These are phyloP conservation scores for Pestalotiopsis sp. DNA, from an alignment of 2,329 filamentous ascomycete species.

Conservation along the genomic window DNA sequence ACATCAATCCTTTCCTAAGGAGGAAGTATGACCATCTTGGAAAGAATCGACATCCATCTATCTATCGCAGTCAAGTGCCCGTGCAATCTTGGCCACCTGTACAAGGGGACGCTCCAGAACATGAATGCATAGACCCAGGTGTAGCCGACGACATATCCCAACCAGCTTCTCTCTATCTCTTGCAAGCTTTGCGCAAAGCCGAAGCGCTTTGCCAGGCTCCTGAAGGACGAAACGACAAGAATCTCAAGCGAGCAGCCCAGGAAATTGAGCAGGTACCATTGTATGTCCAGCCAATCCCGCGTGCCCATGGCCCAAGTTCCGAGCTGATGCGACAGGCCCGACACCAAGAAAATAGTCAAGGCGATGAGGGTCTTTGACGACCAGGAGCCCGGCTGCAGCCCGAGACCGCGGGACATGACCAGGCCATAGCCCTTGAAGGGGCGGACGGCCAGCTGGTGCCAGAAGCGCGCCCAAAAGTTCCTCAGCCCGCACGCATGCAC, in stretches of 20 bases:
- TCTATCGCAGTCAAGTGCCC: neutral
- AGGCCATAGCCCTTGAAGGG: conserved; percentile 3
- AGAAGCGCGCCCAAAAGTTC: conserved; percentile 15
- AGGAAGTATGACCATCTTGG: conserved; percentile 4
- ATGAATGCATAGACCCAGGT: conserved; percentile 18
- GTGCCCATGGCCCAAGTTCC: conserved; percentile 15
- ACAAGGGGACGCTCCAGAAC: conserved; percentile 18
- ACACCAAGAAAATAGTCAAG: conserved; percentile 17
- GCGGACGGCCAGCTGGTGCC: conserved; percentile 7
- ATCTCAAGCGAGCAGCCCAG: conserved; percentile 12
- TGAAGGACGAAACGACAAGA: neutral
- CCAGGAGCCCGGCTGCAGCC: neutral
- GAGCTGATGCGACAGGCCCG: conserved; percentile 14
- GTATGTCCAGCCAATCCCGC: conserved; percentile 15
- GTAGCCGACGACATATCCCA: conserved; percentile 1
- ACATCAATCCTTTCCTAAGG: no score
- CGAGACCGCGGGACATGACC: neutral
- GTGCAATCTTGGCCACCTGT: conserved; percentile 9
- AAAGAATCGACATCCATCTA: conserved; percentile 9
- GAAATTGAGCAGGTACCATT: conserved; percentile 20
- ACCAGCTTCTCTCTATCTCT: neutral
- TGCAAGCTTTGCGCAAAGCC: neutral
- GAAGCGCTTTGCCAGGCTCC: neutral
- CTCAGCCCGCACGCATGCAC: conserved; percentile 11
- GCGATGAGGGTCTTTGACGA: conserved; percentile 1